Conservation (phyloP, 1,284 basidiomycete species). For the Puccinia coronata region DNA sequence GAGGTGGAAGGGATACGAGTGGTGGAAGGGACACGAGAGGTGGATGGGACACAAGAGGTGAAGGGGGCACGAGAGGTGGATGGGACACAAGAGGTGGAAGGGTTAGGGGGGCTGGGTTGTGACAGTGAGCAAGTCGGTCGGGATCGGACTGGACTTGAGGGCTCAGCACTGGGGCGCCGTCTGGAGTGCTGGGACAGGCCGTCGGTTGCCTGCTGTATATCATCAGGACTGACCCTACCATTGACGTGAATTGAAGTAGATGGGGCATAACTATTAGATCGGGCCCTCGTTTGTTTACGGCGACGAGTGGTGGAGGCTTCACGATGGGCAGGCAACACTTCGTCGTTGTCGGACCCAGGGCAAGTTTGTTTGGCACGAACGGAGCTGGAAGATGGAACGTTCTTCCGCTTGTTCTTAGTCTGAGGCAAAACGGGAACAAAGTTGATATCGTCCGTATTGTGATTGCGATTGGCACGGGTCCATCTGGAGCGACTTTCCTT, state of each 20-base stretch:
- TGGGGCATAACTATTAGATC: background rate
- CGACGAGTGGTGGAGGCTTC: background rate
- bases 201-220: no score
- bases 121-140: no score
- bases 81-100: background rate
- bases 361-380: background rate
- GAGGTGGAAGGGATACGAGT: no score
- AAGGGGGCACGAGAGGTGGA: no score
- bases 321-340: background rate
- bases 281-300: background rate
- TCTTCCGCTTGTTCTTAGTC: background rate
- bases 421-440: background rate
- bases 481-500: background rate
- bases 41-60: no score
- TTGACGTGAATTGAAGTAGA: background rate
- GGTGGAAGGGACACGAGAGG: no score
- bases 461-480: background rate
- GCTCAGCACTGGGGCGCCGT: no score
- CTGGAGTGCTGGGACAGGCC: no score
- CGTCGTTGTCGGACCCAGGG: no score
- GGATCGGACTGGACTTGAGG: no score
- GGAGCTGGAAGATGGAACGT: background rate
- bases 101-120: background rate
- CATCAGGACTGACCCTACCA: background rate
- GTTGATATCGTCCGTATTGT: background rate